Percentiles rank a stretch among this genome's conserved stretches.
phyloP scores from a whole-genome alignment of 2,329 filamentous ascomycete genomes.

The Malbranchea cinnamomea region DNA sequence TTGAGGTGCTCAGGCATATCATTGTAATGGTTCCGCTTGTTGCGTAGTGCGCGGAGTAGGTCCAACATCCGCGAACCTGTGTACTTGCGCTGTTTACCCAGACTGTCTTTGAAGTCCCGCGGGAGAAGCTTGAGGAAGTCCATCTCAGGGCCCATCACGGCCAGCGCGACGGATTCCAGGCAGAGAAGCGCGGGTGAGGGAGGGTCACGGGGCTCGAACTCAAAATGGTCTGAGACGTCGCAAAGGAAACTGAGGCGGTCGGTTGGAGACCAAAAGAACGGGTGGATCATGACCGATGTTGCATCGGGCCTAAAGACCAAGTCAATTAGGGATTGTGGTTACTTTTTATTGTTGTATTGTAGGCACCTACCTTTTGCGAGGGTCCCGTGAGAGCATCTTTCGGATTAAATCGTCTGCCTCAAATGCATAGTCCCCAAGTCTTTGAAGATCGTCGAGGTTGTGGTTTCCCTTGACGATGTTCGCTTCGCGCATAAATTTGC shows the following conservation, averaged over 20 bases:
- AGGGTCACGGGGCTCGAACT: constrained; percentile 76
- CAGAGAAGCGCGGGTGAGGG: constrained; percentile 52
- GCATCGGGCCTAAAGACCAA: constrained; percentile 44
- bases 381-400: constrained; percentile 59
- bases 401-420: constrained; percentile 79
- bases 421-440: constrained; percentile 66
- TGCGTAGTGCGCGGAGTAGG: constrained; percentile 71
- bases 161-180: constrained; percentile 35
- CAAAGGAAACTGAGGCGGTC: constrained; percentile 87
- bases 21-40: constrained; percentile 96
- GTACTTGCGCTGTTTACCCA: constrained; percentile 93
- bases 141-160: constrained; percentile 37
- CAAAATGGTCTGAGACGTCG: constrained; percentile 91
- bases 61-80: constrained; percentile 72
- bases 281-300: constrained; percentile 70
- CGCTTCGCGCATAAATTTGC: constrained; percentile 87
- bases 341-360: background rate
- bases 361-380: constrained; percentile 41
- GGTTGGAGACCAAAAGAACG: constrained; percentile 90
- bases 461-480: constrained; percentile 89
- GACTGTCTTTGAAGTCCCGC: constrained; percentile 68
- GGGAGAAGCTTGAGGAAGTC: constrained; percentile 71
- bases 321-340: background rate
- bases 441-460: constrained; percentile 54
- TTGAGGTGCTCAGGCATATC: constrained; percentile 79